Conservation (phyloP, 2,329 filamentous ascomycete species). For the Fusarium paranaense region DNA sequence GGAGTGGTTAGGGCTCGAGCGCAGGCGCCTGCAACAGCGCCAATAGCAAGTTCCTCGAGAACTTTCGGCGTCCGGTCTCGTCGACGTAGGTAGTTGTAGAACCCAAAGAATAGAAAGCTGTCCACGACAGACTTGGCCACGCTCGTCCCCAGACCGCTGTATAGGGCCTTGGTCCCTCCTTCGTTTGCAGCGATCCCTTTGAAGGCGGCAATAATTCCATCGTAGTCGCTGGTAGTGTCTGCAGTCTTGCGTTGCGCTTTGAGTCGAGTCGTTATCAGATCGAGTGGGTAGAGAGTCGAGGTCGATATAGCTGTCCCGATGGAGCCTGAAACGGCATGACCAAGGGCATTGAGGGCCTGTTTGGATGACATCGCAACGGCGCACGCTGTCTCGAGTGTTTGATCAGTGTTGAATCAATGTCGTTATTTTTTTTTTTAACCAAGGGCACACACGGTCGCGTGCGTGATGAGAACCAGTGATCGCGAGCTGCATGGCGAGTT, state of each 20-base stretch:
- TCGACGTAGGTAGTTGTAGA: constrained; percentile 70
- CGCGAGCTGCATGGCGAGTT: constrained; percentile 13
- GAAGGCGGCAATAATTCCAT: constrained; percentile 75
- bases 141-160: constrained; percentile 72
- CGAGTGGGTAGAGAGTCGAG: constrained; percentile 82
- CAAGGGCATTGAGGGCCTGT: constrained; percentile 74
- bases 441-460: constrained; percentile 6
- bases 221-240: constrained; percentile 64
- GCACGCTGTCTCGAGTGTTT: not conserved
- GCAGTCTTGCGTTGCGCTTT: constrained; percentile 78
- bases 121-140: constrained; percentile 77
- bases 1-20: constrained; percentile 83
- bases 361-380: constrained; percentile 46
- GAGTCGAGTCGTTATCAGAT: constrained; percentile 83
- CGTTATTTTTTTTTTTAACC: not conserved
- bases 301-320: constrained; percentile 84
- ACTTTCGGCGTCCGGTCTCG: constrained; percentile 64
- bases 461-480: constrained; percentile 15
- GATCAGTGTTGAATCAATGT: not conserved
- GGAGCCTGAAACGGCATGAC: constrained; percentile 85
- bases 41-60: constrained; percentile 79
- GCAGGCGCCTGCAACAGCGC: constrained; percentile 78
- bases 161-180: constrained; percentile 78
- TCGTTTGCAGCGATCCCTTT: constrained; percentile 77
- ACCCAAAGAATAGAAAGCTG: constrained; percentile 88